These are phyloP conservation scores for Fusarium beomiforme DNA, from an alignment of 2,329 filamentous ascomycete genomes.

Conservation along the genomic window DNA sequence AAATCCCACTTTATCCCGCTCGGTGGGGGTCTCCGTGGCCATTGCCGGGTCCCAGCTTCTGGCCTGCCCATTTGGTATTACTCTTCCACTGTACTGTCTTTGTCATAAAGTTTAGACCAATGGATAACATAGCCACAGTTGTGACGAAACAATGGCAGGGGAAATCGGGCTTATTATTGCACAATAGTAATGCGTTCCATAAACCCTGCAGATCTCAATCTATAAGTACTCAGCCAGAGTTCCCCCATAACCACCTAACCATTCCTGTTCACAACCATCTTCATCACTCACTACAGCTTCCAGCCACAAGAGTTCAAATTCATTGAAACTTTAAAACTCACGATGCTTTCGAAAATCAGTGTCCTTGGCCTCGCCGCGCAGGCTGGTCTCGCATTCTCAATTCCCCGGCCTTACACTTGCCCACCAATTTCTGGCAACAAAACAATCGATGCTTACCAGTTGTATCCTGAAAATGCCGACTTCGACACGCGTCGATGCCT, in stretches of 20 bases:
- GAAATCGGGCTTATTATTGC: background rate
- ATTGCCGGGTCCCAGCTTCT: background rate
- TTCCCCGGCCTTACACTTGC: background rate
- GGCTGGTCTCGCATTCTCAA: background rate
- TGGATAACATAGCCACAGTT: background rate
- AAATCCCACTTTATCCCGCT: background rate
- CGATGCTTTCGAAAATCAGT: background rate
- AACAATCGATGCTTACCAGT: background rate
- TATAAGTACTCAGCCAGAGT: background rate
- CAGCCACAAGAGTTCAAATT: background rate
- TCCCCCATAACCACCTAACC: background rate
- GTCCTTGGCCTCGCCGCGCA: background rate
- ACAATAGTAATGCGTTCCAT: background rate
- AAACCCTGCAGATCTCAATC: background rate
- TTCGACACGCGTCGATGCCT: constrained; percentile 20
- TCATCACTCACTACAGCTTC: background rate
- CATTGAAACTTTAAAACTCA: background rate
- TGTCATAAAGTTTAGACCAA: background rate
- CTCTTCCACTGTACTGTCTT: background rate
- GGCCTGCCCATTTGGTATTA: background rate
- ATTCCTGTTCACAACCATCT: background rate
- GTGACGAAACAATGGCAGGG: background rate
- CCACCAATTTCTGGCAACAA: background rate
- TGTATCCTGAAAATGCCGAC: constrained; percentile 9
- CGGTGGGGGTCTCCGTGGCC: background rate